Percentiles rank a stretch among this genome's conserved stretches.
These are phyloP conservation scores for Sequoia sempervirens DNA, from an alignment of 75 land plant species.

Conservation along the genomic window DNA sequence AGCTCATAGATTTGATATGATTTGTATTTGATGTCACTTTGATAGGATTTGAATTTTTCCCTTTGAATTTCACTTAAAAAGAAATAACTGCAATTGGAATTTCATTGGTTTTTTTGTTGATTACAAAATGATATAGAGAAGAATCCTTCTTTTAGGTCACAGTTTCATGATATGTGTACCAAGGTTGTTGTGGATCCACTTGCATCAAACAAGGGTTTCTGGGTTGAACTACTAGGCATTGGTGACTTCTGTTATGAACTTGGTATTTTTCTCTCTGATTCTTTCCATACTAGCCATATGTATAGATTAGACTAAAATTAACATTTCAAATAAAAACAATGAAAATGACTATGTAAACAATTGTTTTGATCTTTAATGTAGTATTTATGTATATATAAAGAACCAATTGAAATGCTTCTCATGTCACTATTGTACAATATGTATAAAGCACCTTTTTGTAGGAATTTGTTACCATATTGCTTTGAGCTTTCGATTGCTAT, in stretches of 20 bases:
- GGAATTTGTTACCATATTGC: not conserved
- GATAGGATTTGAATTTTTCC: not conserved
- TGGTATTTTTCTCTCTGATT: conserved; percentile 38
- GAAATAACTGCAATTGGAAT: not conserved
- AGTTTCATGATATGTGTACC: conserved; percentile 97
- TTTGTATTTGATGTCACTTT: not conserved
- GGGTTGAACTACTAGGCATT: conserved; percentile 95
- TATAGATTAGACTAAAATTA: not conserved
- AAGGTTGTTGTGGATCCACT: conserved; percentile 94
- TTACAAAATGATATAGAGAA: conserved; percentile 89
- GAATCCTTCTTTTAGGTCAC: conserved; percentile 88
- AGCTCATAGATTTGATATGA: not conserved
- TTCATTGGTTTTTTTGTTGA: not conserved
- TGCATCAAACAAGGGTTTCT: conserved; percentile 96
- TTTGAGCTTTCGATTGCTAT: not conserved
- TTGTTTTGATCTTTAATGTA: not conserved
- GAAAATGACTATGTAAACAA: not conserved
- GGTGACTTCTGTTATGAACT: conserved; percentile 98
- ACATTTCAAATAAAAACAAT: not conserved
- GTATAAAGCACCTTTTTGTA: not conserved
- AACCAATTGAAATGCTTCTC: not conserved
- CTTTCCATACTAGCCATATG: not conserved
- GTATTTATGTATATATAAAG: not conserved
- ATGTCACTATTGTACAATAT: not conserved
- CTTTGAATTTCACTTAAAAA: not conserved